A percentile compares a stretch with the other conserved stretches of the same genome.
These are phyloP conservation scores for Epichloe uncinata DNA, from an alignment of 2,329 filamentous ascomycete species.

Conservation along the genomic window DNA sequence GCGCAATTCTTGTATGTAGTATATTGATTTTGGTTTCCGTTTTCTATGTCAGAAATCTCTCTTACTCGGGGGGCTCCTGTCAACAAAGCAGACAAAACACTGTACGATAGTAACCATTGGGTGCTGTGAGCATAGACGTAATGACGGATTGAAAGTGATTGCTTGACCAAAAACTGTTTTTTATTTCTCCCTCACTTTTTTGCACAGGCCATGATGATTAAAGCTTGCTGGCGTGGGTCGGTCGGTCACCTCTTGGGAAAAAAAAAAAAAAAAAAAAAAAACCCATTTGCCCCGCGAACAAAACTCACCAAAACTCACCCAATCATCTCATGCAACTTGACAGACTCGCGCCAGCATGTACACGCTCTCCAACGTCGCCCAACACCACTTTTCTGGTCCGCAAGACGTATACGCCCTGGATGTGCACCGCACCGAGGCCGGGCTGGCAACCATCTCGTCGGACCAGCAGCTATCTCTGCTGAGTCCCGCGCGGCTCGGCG, in stretches of 20 bases:
- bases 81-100: not conserved
- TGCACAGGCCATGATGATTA: too few relatives aligned
- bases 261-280: too few relatives aligned
- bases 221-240: too few relatives aligned
- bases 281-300: too few relatives aligned
- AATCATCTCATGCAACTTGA: too few relatives aligned
- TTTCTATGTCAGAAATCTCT: not conserved
- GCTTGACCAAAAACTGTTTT: not conserved
- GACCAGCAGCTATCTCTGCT: slow-evolving; percentile 58
- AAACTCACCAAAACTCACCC: too few relatives aligned
- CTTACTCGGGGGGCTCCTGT: not conserved
- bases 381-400: slow-evolving; percentile 13
- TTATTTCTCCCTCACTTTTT: too few relatives aligned
- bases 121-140: not conserved
- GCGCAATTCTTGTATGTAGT: not conserved
- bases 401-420: slow-evolving; percentile 44
- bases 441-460: slow-evolving; percentile 52
- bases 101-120: slow-evolving; percentile 2
- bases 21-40: not conserved
- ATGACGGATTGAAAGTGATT: not conserved
- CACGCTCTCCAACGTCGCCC: slow-evolving; percentile 19
- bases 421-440: slow-evolving; percentile 34
- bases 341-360: slow-evolving; percentile 16
- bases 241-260: too few relatives aligned
- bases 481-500: slow-evolving; percentile 41